phyloP scores from a whole-genome alignment of 352 stramenopile genomes.

The Globisporangium middletonii region DNA sequence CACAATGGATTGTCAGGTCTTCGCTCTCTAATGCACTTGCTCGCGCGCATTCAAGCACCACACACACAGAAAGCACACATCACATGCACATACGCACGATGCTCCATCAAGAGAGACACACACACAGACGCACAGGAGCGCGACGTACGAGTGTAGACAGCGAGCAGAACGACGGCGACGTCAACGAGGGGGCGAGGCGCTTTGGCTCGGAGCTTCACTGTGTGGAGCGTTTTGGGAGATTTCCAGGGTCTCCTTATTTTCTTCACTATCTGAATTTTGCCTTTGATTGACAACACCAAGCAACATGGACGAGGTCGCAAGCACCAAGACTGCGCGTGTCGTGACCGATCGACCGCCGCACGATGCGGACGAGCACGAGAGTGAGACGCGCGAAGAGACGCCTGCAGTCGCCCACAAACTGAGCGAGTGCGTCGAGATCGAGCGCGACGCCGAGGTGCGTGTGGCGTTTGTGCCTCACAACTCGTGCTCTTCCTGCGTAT shows the following conservation, averaged over 20 bases:
- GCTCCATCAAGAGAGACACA: neutral
- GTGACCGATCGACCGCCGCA: neutral
- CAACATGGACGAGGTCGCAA: neutral
- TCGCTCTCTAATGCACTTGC: neutral
- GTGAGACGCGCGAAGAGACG: slow-evolving; percentile 24
- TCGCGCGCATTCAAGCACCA: neutral
- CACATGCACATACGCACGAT: neutral
- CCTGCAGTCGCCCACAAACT: slow-evolving; percentile 30
- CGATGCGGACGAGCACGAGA: slow-evolving; percentile 11
- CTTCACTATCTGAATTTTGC: neutral
- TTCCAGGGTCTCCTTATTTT: neutral
- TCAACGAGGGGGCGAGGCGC: neutral
- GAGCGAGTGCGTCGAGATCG: slow-evolving; percentile 70
- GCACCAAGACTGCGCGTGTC: neutral
- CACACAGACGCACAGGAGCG: neutral
- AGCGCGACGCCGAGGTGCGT: slow-evolving; percentile 35
- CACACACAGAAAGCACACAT: neutral
- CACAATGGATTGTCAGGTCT: neutral
- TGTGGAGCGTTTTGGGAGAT: neutral
- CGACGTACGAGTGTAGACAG: neutral
- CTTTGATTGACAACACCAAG: neutral
- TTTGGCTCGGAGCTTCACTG: neutral
- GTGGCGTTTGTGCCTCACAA: neutral
- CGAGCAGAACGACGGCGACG: neutral
- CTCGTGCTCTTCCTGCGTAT: neutral